A percentile compares a stretch with the other conserved stretches of the same genome.
Evolutionary conservation across 139 green algal genomes (phyloP).

Genomic region (Chlorella sp.): DNA sequence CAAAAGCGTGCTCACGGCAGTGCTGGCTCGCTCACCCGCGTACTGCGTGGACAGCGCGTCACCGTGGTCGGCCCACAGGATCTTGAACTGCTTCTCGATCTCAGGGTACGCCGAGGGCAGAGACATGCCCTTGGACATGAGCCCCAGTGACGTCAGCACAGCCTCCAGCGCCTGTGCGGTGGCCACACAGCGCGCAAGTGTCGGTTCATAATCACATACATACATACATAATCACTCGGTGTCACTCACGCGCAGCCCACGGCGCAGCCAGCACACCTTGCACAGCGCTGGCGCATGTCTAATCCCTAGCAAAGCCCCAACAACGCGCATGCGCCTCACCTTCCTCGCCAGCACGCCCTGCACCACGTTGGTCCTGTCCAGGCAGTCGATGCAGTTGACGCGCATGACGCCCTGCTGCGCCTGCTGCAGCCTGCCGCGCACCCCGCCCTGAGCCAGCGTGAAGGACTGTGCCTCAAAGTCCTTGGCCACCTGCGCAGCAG

Average conservation of each 20-base stretch:
- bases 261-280: conserved; percentile 63
- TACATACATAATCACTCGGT: too few relatives aligned
- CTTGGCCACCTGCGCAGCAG: background rate
- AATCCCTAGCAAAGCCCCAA: too few relatives aligned
- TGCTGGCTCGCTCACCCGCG: conserved; percentile 58
- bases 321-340: too few relatives aligned
- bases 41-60: conserved; percentile 81
- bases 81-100: conserved; percentile 61
- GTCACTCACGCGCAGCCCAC: too few relatives aligned
- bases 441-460: background rate
- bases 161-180: conserved; percentile 33
- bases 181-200: too few relatives aligned
- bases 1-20: too few relatives aligned
- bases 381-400: conserved; percentile 97
- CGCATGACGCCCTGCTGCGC: conserved; percentile 10
- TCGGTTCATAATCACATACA: too few relatives aligned
- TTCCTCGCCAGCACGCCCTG: conserved; percentile 7
- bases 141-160: conserved; percentile 47
- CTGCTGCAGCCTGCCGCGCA: background rate
- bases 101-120: conserved; percentile 44
- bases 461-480: conserved; percentile 7
- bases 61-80: conserved; percentile 85
- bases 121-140: conserved; percentile 34
- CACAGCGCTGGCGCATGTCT: conserved; percentile 93
- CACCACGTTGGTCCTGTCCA: conserved; percentile 77